Evolutionary conservation across 208 protist species (phyloP).

Genomic region (Porcisia hertigi): DNA sequence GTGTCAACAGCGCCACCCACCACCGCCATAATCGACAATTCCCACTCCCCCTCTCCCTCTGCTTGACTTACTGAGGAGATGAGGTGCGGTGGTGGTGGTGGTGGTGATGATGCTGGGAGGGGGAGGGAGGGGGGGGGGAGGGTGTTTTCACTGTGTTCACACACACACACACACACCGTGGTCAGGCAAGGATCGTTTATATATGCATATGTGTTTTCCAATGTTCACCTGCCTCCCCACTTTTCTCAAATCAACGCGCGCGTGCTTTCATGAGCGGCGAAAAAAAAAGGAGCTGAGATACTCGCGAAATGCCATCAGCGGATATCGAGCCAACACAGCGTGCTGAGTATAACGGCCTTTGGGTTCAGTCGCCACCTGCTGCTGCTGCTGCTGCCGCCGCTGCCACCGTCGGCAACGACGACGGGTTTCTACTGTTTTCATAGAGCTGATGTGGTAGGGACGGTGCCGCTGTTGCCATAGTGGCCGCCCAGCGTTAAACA

Average conservation of each 20-base stretch:
- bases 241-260: neutral
- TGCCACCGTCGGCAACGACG: neutral
- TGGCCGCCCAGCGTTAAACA: conserved; percentile 16
- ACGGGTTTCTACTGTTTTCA: conserved; percentile 1
- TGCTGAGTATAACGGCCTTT: neutral
- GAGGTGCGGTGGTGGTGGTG: neutral
- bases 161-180: neutral
- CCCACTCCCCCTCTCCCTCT: too few species aligned
- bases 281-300: neutral
- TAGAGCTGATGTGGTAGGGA: neutral
- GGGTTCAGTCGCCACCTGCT: neutral
- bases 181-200: neutral
- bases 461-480: neutral
- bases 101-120: neutral
- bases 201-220: neutral
- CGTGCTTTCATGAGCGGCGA: neutral
- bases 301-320: neutral
- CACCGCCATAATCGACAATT: too few species aligned
- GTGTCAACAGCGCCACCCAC: too few species aligned
- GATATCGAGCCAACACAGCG: neutral
- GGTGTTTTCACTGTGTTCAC: neutral
- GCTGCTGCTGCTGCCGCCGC: neutral
- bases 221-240: neutral
- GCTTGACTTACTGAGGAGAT: too few species aligned
- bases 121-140: neutral